Conservation (phyloP, 1,284 basidiomycete species). For the Pseudozyma sp. region DNA sequence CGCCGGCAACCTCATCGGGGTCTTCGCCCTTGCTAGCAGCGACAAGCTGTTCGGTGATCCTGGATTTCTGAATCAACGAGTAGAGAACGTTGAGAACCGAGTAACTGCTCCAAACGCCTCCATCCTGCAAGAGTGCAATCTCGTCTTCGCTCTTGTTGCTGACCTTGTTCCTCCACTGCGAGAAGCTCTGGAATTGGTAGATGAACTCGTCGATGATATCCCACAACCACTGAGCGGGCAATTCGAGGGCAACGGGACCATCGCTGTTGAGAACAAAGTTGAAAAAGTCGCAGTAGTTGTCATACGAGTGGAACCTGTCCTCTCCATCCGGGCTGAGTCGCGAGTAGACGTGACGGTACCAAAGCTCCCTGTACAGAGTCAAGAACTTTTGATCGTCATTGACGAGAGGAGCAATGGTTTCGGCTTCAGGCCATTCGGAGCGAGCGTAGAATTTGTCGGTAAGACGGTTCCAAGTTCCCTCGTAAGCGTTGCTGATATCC, state of each 20-base stretch:
- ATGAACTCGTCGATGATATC: slow-evolving; percentile 99
- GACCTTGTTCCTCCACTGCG: slow-evolving; percentile 83
- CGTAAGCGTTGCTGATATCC: slow-evolving; percentile 90
- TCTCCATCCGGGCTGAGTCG: slow-evolving; percentile 93
- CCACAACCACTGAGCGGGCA: slow-evolving; percentile 98
- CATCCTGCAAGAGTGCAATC: slow-evolving; percentile 63
- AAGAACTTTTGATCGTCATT: slow-evolving; percentile 75
- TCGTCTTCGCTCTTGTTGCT: slow-evolving; percentile 91
- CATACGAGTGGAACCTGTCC: slow-evolving; percentile 97
- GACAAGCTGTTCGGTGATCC: slow-evolving; percentile 90
- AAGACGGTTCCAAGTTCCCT: slow-evolving; percentile 94
- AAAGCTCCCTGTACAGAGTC: slow-evolving; percentile 93
- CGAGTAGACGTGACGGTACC: slow-evolving; percentile 92
- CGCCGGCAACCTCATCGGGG: slow-evolving; percentile 83
- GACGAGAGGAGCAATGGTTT: slow-evolving; percentile 91
- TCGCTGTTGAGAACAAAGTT: slow-evolving; percentile 93
- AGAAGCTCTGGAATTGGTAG: slow-evolving; percentile 95
- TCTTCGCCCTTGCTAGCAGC: slow-evolving; percentile 84
- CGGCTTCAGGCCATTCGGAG: slow-evolving; percentile 97
- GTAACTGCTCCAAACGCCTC: slow-evolving; percentile 92
- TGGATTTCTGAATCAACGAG: slow-evolving; percentile 95
- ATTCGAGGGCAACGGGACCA: slow-evolving; percentile 87
- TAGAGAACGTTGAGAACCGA: slow-evolving; percentile 97
- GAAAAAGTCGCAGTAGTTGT: slow-evolving; percentile 98
- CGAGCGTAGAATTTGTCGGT: slow-evolving; percentile 95